Evolutionary conservation across 2,329 filamentous ascomycete species (phyloP), one percentile per base, ranked within the genome.

Genomic region (Sporothrix variecibatus): DNA sequence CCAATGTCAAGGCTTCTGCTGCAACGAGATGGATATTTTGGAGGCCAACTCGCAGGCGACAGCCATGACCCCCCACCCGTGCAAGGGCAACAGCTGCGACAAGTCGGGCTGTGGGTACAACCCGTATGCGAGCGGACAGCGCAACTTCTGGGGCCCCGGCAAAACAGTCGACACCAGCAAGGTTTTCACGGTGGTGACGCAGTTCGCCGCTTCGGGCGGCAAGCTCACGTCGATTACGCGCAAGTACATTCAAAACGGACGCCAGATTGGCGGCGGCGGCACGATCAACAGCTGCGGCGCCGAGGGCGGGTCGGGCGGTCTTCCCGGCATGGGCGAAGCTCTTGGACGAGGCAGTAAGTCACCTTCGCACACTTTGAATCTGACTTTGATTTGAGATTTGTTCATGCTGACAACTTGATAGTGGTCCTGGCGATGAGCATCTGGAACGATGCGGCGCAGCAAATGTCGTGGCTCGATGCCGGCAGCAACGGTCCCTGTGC

Each of bases 401-500:
- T 15, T 17, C 53, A 26, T 58, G 3, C 53, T 58, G 3, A 58
- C 53, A 17, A 31, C 2, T 6, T n/a, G n/a, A n/a, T 87, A 23
- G 87, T 86, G 85, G 84, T 86, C 0, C 79, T 86, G 51, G 81
- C 82, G 17, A 83, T 88, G 77, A 82, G 80, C 76, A 81, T 88
- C 69, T 87, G 86, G 86, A 85, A 85, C 79, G 85, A 86, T 75
- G 80, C 82, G 7, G 78, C 81, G 8, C 82, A 81, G 28, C 84
- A 82, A 70, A 87, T 88, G 86, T 81, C 82, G 31, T 87, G 86
- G 86, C 80, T 88, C 31, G 86, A 88, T 75, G 81, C 82, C 69
- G 78, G 82, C 2, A 81, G 78, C 40, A 78, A 84, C 8, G 86
- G 86, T 0, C 86, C 86, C 58, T 90, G 88, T 77, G 75, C 80